Conservation (phyloP, 495 filamentous ascomycete genomes). For the Hypoxylon intermedium region DNA sequence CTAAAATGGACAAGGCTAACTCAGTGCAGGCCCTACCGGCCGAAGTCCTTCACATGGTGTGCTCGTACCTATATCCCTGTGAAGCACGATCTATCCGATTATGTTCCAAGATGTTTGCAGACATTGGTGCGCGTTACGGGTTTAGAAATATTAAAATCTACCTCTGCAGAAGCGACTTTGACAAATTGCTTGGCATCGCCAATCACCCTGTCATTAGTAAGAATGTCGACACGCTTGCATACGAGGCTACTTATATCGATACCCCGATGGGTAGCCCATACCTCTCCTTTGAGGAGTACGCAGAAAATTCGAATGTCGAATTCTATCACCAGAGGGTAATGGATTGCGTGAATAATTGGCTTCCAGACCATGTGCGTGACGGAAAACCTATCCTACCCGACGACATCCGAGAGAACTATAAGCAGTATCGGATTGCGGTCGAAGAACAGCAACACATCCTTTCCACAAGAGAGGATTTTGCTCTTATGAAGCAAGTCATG, state of each 20-base stretch:
- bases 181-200: conserved; percentile 1
- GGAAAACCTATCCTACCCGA: neutral
- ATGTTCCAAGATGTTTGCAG: conserved; percentile 2
- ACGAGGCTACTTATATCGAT: neutral
- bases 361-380: neutral
- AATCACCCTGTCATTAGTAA: conserved; percentile 6
- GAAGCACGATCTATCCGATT: conserved; percentile 14
- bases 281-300: no score
- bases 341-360: neutral
- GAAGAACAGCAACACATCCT: neutral
- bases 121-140: neutral
- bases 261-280: no score
- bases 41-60: neutral
- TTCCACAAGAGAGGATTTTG: neutral
- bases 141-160: neutral
- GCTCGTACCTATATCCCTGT: neutral
- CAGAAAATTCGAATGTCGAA: no score
- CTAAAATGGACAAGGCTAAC: neutral
- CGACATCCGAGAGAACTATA: conserved; percentile 7
- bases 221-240: conserved; percentile 3
- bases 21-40: neutral
- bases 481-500: neutral
- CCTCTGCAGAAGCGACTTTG: neutral
- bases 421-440: neutral
- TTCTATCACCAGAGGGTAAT: neutral